Evolutionary conservation across 2,329 filamentous ascomycete species (phyloP).

Genomic region (Acephala macrosclerotiorum): DNA sequence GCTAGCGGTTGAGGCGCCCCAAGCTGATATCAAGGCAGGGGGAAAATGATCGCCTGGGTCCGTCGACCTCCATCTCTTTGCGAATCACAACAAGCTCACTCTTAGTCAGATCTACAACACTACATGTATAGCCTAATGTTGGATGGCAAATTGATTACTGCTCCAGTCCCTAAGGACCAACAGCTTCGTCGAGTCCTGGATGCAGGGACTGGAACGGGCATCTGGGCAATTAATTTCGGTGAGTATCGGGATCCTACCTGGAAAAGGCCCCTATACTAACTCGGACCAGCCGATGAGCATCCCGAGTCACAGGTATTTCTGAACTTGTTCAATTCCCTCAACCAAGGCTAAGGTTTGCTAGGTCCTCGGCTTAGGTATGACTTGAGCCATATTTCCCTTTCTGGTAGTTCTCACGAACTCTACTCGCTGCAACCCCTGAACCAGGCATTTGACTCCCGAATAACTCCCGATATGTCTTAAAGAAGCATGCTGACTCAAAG

Average conservation of each 20-base stretch:
- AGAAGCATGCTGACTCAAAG: background rate
- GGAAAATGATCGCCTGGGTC: conserved; percentile 29
- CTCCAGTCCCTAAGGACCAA: conserved; percentile 37
- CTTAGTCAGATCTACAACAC: conserved; percentile 46
- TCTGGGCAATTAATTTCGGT: conserved; percentile 30
- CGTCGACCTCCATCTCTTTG: background rate
- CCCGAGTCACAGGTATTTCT: conserved; percentile 41
- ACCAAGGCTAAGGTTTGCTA: background rate
- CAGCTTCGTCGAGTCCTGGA: conserved; percentile 28
- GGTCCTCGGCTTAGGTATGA: background rate
- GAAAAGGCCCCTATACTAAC: background rate
- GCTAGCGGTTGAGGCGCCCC: background rate
- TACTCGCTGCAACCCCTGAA: background rate
- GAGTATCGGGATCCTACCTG: background rate
- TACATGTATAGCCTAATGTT: conserved; percentile 46
- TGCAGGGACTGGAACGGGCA: conserved; percentile 24
- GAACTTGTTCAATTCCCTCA: background rate
- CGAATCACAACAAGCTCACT: too few species aligned
- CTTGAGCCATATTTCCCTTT: background rate
- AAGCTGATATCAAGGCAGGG: conserved; percentile 23
- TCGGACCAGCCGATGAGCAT: conserved; percentile 19
- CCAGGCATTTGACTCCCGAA: background rate
- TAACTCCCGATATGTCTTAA: background rate
- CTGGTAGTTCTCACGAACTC: too few species aligned
- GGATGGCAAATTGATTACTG: conserved; percentile 42